Evolutionary conservation across 75 land plant genomes (phyloP), one percentile per base, ranked within the genome.

Genomic region (Chamaecyparis obtusa): DNA sequence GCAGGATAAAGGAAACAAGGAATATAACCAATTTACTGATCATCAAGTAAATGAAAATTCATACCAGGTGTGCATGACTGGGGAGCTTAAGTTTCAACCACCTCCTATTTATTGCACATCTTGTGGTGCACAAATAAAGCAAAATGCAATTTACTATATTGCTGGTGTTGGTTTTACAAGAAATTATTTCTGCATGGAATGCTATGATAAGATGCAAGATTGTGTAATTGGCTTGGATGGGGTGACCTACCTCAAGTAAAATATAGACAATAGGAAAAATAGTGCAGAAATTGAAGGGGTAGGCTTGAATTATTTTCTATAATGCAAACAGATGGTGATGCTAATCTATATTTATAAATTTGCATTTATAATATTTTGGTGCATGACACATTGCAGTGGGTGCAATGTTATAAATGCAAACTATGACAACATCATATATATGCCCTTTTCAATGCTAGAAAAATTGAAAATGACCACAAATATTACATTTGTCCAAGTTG

Each of bases 261-360:
- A 87, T 87, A 84, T 98, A 60, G 97, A 97, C 87, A 97, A 95
- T 90, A 91, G 93, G 90, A 97, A 90, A 88, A 96, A 98, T 91
- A 99, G 95, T 86, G 99, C 96, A 81, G 99, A 97, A 88, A 93
- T 93, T 86, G 99, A 95, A 93, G 95, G 94, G 94, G 99, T 98
- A 89, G 57, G 88, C 83, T 51, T 88, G 7, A 76, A 13, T 84
- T 56, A 21, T 11, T 82, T 57, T 37, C 46, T 77, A 56, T 88
- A 49, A 21, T 88, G 77, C 51, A 15, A 85, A 83, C 1, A 35
- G n/a, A 83, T 36, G 41, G 24, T 30, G 33, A 78, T 51, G 27
- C 24, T 21, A 57, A 21, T 56, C 69, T 49, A 9, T 69, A 9
- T 84, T 15, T 86, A 27, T 43, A 33, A 56, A 83, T 21, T 3